phyloP scores from a whole-genome alignment of 768 basidiomycete species.

The Plicaturopsis crispa region DNA sequence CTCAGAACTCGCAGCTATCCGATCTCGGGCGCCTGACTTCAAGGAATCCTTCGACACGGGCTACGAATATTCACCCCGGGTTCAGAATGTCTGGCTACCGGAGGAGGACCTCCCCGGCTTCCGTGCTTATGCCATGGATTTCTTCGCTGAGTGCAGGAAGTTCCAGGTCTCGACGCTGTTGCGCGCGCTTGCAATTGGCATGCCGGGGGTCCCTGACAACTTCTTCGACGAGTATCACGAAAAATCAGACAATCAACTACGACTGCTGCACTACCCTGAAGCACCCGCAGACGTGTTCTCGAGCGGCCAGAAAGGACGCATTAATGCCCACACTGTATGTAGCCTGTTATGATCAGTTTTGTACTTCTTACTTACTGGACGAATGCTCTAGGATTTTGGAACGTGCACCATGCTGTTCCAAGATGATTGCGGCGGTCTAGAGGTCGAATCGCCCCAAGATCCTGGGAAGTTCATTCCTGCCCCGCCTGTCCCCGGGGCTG shows the following conservation, averaged over 20 bases:
- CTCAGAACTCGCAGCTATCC: slow-evolving; percentile 15
- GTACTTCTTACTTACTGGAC: background rate
- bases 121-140: slow-evolving; percentile 22
- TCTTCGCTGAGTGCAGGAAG: slow-evolving; percentile 24
- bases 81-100: slow-evolving; percentile 31
- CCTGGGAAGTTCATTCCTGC: slow-evolving; percentile 24
- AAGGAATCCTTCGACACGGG: slow-evolving; percentile 32
- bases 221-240: slow-evolving; percentile 23
- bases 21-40: slow-evolving; percentile 22
- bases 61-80: slow-evolving; percentile 16
- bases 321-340: slow-evolving; percentile 24
- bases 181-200: slow-evolving; percentile 26
- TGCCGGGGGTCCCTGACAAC: slow-evolving; percentile 19
- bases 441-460: slow-evolving; percentile 31
- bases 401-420: slow-evolving; percentile 38
- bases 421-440: slow-evolving; percentile 35
- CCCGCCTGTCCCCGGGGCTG: slow-evolving; percentile 19
- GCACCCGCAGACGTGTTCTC: slow-evolving; percentile 18
- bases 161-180: slow-evolving; percentile 23
- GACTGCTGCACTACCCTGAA: slow-evolving; percentile 33
- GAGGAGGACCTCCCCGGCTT: slow-evolving; percentile 29
- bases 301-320: slow-evolving; percentile 21
- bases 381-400: slow-evolving; percentile 26
- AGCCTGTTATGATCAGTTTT: background rate
- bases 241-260: slow-evolving; percentile 26